Conservation (phyloP, 169 alveolate species). For the Cryptosporidium sp. region DNA sequence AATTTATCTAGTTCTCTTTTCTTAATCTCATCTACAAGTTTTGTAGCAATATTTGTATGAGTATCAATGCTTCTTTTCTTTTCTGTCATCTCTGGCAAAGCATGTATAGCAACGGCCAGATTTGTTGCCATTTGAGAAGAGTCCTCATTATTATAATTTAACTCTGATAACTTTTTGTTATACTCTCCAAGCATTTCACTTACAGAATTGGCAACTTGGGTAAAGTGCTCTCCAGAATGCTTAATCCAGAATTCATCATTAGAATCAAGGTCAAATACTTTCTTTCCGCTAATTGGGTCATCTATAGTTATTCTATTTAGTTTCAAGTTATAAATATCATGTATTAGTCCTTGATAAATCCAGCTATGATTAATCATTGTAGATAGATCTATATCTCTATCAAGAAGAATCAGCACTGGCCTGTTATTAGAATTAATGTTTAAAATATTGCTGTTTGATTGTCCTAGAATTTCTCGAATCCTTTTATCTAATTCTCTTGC, state of each 20-base stretch:
- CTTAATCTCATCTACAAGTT: conserved; percentile 84
- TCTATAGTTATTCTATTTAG: conserved; percentile 81
- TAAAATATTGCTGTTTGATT: conserved; percentile 74
- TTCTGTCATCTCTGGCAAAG: conserved; percentile 88
- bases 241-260: conserved; percentile 78
- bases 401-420: conserved; percentile 85
- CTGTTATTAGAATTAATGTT: conserved; percentile 81
- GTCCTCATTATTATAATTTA: conserved; percentile 44
- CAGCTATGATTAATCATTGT: conserved; percentile 90
- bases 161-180: conserved; percentile 67
- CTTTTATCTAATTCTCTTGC: conserved; percentile 84
- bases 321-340: conserved; percentile 84
- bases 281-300: conserved; percentile 30
- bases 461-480: conserved; percentile 80
- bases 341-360: conserved; percentile 89
- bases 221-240: conserved; percentile 77
- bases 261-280: conserved; percentile 75
- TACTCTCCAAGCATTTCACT: conserved; percentile 78
- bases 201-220: conserved; percentile 79
- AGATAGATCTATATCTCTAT: conserved; percentile 85
- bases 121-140: conserved; percentile 66
- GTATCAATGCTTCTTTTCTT: conserved; percentile 86
- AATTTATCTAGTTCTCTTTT: conserved; percentile 83
- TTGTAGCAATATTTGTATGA: conserved; percentile 88
- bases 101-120: conserved; percentile 82